A percentile compares a stretch with the other conserved stretches of the same genome.
phyloP scores from a whole-genome alignment of 2,329 filamentous ascomycete genomes.

The Rutstroemia sp. region DNA sequence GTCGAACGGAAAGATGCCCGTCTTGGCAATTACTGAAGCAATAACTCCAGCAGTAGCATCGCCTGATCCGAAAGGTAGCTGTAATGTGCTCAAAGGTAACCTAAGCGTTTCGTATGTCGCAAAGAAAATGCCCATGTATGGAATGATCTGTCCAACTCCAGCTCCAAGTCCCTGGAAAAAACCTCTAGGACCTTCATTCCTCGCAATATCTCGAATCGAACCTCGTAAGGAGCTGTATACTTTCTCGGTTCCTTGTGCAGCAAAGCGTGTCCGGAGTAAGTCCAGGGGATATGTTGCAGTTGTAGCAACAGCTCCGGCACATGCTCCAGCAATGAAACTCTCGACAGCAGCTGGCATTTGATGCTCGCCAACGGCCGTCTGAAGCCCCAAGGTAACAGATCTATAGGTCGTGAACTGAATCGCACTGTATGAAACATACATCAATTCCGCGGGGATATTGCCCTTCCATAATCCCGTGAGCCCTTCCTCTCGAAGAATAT shows the following conservation, averaged over 20 bases:
- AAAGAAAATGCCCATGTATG: constrained; percentile 97
- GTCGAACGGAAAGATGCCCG: constrained; percentile 85
- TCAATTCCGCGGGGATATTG: constrained; percentile 88
- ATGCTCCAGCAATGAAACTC: constrained; percentile 76
- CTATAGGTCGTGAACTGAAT: constrained; percentile 89
- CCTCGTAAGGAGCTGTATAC: constrained; percentile 68
- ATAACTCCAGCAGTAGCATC: constrained; percentile 78
- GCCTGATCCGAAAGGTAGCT: constrained; percentile 64
- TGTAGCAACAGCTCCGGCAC: constrained; percentile 76
- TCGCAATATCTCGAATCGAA: constrained; percentile 65
- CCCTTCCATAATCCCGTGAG: constrained; percentile 91
- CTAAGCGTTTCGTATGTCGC: constrained; percentile 75
- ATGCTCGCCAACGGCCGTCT: constrained; percentile 30
- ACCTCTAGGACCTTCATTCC: constrained; percentile 66
- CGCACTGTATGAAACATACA: constrained; percentile 88
- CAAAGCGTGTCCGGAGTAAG: constrained; percentile 86
- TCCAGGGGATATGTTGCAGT: constrained; percentile 86
- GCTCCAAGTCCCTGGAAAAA: constrained; percentile 86
- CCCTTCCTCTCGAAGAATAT: constrained; percentile 76
- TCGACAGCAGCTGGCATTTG: constrained; percentile 59
- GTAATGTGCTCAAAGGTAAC: constrained; percentile 44
- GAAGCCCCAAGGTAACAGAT: constrained; percentile 58
- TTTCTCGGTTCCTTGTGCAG: constrained; percentile 76
- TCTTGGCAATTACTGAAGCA: constrained; percentile 78
- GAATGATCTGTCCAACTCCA: constrained; percentile 79